A percentile compares a stretch with the other conserved stretches of the same genome.
Evolutionary conservation across 768 basidiomycete genomes (phyloP).

Genomic region (Rhodotorula kratochvilovae): DNA sequence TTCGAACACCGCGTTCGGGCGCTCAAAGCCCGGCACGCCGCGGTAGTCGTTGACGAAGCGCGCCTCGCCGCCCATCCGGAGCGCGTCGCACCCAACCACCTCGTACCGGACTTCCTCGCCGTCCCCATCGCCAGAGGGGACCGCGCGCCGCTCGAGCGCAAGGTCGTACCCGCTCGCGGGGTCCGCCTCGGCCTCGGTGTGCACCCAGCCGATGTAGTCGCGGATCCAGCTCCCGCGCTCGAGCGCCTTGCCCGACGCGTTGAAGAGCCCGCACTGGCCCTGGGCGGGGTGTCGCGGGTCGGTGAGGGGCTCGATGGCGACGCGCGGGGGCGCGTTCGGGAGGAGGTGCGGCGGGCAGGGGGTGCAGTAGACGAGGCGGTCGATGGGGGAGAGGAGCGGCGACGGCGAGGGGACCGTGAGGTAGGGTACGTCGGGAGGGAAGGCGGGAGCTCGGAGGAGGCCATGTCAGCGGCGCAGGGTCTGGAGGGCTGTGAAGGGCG

Average conservation of each 20-base stretch:
- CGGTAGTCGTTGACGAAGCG: conserved; percentile 89
- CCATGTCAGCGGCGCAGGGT: neutral
- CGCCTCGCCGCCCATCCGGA: conserved; percentile 63
- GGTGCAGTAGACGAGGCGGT: conserved; percentile 11
- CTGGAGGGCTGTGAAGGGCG: neutral
- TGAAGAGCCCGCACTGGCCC: conserved; percentile 78
- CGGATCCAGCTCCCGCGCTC: conserved; percentile 63
- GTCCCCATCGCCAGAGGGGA: neutral
- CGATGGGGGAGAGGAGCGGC: neutral
- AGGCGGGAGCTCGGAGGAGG: neutral
- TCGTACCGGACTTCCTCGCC: conserved; percentile 49
- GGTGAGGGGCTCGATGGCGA: conserved; percentile 18
- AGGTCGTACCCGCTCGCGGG: conserved; percentile 74
- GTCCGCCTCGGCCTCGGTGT: conserved; percentile 64
- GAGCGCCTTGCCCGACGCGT: conserved; percentile 59
- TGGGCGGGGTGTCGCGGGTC: conserved; percentile 61
- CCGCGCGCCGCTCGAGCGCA: conserved; percentile 53
- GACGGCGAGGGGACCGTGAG: conserved; percentile 6
- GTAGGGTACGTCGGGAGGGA: conserved; percentile 7
- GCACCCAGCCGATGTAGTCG: conserved; percentile 79
- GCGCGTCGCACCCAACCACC: conserved; percentile 71
- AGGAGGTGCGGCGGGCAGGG: conserved; percentile 4
- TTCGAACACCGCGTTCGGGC: conserved; percentile 71
- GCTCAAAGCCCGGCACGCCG: conserved; percentile 56
- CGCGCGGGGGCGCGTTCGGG: conserved; percentile 8